Base-by-base conservation (phyloP, 2,329 filamentous ascomycete genomes). In the Cordyceps pruinosa region DNA sequence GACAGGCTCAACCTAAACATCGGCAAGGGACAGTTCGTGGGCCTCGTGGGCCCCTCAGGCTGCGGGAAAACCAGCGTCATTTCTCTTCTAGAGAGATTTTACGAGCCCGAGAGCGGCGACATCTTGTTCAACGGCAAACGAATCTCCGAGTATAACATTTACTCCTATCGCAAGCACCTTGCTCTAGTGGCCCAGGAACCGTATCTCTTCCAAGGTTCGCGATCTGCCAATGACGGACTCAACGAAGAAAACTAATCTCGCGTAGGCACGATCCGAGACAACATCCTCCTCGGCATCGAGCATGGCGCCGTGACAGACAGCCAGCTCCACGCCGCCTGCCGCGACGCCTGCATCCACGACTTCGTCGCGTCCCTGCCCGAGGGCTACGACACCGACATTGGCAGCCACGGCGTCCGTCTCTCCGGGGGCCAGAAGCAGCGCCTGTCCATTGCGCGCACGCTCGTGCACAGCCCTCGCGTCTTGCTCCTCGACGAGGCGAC, bases 151-250 rank as follows among this genome's bases (percentile, higher is more conserved):
- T 67, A 89, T 52, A 81, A 86, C 56, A 75, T 87, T 0, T 77
- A 77, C 59, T 72, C 78, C 19, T 90, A 90, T 66, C 82, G 88
- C 42, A 76, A 77, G 56, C 72, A 82, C 35, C 75, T 91, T 12
- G 85, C 86, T 1, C 78, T 92, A 0, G 88, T 92, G 0, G 83
- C 86, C 4, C 88, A 92, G 69, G 88, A 92, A 66, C 80, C 88
- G 9, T 85, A 84, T 0, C 76, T 92, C 0, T 90, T 89, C 65
- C 83, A 85, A 67, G 85, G 84, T n/a, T n/a, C n/a, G n/a, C n/a
- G n/a, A n/a, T n/a, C n/a, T n/a, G n/a, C n/a, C n/a, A n/a, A n/a
- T n/a, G n/a, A n/a, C n/a, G n/a, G n/a, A n/a, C n/a, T n/a, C n/a
- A n/a, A n/a, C n/a, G n/a, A n/a, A n/a, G n/a, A n/a, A n/a, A 34